Base-by-base conservation (phyloP, 1,284 basidiomycete genomes). In the Albatrellus sp. region DNA sequence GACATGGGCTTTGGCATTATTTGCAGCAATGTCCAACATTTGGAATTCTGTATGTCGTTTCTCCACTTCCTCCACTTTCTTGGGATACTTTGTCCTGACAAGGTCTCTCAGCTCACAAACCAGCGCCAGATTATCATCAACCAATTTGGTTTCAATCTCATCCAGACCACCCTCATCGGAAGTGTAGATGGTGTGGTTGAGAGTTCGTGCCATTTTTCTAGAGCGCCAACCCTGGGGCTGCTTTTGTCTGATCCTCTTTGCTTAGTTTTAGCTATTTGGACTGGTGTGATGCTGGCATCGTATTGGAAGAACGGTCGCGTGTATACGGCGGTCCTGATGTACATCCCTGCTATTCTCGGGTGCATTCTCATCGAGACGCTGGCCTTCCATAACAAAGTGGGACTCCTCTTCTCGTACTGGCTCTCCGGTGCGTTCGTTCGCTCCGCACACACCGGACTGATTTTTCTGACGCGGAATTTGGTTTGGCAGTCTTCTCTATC, bases 141-240 rank as follows among this genome's bases (percentile, higher is more conserved):
- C n/a, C 72, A 72, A 0, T 77, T 86, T 54, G 82, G 82, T 3
- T 87, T 83, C 58, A 70, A 66, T 3, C 57, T 63, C 32, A 60
- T 81, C 0, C 69, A 85, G 48, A 85, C 82, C 2, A 81, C 82
- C 0, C 69, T 87, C 3, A 70, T 86, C 0, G 71, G 74, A 19
- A 81, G 79, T 48, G 78, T 85, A 10, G 73, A 74, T 48, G 83
- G 83, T 17, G 53, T 72, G 13, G 64, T 84, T 33, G 78, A 84
- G 62, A 84, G 47, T 46, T n/a, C 33, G 45, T 46, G 10, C 2
- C 9, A 2, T 12, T 34, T 41, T 17, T 13, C 60, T 54, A 43
- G 56, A 20, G 54, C 53, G 8, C 13, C 13, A 6, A 30, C n/a
- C 11, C 12, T 19, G 14, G 34, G n/a, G n/a, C n/a, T n/a, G 24